Evolutionary conservation across 73 alveolate genomes (phyloP), one percentile per base, ranked within the genome.

Genomic region (Symbiodinium natans): DNA sequence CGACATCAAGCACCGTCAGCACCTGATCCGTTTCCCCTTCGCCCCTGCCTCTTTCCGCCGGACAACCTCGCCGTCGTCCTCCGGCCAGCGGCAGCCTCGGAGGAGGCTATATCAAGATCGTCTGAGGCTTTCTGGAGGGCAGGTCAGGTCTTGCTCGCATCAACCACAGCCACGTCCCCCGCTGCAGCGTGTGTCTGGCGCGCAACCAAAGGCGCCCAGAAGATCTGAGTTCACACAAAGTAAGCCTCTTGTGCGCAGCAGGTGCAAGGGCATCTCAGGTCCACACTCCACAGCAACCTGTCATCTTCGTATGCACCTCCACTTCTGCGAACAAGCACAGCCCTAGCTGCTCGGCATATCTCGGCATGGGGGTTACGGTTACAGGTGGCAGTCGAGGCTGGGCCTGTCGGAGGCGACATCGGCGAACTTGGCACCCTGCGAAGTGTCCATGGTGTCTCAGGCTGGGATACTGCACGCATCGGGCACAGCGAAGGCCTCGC

Each of bases 1-100:
- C n/a, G n/a, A n/a, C n/a, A n/a, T n/a, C n/a, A n/a, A n/a, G n/a
- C n/a, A n/a, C n/a, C n/a, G n/a, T n/a, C n/a, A n/a, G n/a, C n/a
- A n/a, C n/a, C n/a, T n/a, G n/a, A n/a, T n/a, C n/a, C n/a, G n/a
- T n/a, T n/a, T n/a, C n/a, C n/a, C n/a, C n/a, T n/a, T n/a, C n/a
- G n/a, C n/a, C n/a, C n/a, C n/a, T n/a, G n/a, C 77, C 77, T 27
- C 31, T 17, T 21, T 31, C 77, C 34, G 77, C 34, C 77, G 77
- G 77, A 27, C 36, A 21, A 27, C 77, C 77, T 63, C 36, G 39
- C 34, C 77, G 10, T 63, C 77, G 25, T 63, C 77, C 31, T 63
- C 77, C 31, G 77, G 34, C 77, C 77, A 63, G 7, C 77, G 77
- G 31, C 77, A 63, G 77, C 77, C 77, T 63, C 68, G 68, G 68